Conservation (phyloP, 1,139 yeast species). For the Groenewaldozyma sp. region DNA sequence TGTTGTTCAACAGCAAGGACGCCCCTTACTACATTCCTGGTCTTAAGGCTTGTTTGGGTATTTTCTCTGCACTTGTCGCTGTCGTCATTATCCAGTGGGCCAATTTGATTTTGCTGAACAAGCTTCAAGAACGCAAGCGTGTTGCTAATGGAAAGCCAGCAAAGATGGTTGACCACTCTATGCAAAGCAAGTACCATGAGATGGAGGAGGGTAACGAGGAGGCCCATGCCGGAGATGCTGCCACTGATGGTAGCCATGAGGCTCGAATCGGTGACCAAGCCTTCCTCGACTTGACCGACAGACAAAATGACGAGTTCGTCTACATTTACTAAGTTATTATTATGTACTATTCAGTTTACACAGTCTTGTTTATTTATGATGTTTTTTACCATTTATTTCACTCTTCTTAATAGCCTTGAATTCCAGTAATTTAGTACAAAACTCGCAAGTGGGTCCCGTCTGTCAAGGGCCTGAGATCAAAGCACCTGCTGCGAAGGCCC, state of each 20-base stretch:
- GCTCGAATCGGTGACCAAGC: slow-evolving; percentile 1
- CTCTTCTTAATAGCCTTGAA: too few species aligned
- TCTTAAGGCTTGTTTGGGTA: slow-evolving; percentile 8
- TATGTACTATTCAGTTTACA: too few species aligned
- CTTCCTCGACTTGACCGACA: slow-evolving; percentile 6
- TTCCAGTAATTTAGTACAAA: too few species aligned
- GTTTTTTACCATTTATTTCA: too few species aligned
- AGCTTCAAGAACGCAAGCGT: slow-evolving; percentile 1
- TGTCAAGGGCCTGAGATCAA: too few species aligned
- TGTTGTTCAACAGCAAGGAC: slow-evolving; percentile 43
- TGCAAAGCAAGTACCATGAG: slow-evolving; percentile 1
- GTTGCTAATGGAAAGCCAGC: slow-evolving; percentile 1
- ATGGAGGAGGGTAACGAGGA: not conserved
- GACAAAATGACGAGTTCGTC: slow-evolving; percentile 6
- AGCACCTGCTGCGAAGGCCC: too few species aligned
- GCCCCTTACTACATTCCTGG: slow-evolving; percentile 47
- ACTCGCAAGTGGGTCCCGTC: too few species aligned
- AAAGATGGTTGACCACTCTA: slow-evolving; percentile 1
- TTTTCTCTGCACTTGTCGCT: slow-evolving; percentile 8
- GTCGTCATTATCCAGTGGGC: slow-evolving; percentile 2
- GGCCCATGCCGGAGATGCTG: slow-evolving; percentile 11
- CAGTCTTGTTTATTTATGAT: too few species aligned
- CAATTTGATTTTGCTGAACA: not conserved
- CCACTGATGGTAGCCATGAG: not conserved
- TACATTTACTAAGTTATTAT: slow-evolving; percentile 8